These are phyloP conservation scores for Podospora sp. DNA, from an alignment of 495 filamentous ascomycete species.

Conservation along the genomic window DNA sequence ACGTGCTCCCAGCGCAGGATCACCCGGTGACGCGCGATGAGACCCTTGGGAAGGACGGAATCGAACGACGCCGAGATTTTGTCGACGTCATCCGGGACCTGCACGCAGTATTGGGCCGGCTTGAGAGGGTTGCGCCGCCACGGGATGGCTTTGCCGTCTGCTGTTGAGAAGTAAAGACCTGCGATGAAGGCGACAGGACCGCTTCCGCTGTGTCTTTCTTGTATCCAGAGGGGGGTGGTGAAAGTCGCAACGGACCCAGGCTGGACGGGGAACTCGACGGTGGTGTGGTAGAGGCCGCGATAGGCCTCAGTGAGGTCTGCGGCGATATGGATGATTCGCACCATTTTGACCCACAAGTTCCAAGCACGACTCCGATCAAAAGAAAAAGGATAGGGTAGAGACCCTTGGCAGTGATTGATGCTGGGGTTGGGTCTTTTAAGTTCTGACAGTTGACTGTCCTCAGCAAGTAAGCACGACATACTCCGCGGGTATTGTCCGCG, in stretches of 20 bases:
- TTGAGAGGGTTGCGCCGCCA: background rate
- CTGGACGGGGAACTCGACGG: background rate
- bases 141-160: background rate
- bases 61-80: background rate
- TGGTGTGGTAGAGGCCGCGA: background rate
- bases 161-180: background rate
- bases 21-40: background rate
- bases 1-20: background rate
- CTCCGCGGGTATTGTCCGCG: no score
- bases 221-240: slow-evolving; percentile 4
- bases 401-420: no score
- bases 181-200: background rate
- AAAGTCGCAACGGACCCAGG: background rate
- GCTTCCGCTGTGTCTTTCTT: background rate
- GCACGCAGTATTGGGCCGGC: background rate
- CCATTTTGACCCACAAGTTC: no score
- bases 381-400: no score
- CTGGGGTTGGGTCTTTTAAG: no score
- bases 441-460: no score
- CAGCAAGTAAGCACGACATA: no score
- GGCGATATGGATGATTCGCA: background rate
- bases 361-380: no score
- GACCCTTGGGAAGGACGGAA: background rate
- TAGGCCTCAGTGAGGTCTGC: background rate
- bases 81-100: background rate